Conservation (phyloP, 352 stramenopile species). For the Globisporangium apiculatum region DNA sequence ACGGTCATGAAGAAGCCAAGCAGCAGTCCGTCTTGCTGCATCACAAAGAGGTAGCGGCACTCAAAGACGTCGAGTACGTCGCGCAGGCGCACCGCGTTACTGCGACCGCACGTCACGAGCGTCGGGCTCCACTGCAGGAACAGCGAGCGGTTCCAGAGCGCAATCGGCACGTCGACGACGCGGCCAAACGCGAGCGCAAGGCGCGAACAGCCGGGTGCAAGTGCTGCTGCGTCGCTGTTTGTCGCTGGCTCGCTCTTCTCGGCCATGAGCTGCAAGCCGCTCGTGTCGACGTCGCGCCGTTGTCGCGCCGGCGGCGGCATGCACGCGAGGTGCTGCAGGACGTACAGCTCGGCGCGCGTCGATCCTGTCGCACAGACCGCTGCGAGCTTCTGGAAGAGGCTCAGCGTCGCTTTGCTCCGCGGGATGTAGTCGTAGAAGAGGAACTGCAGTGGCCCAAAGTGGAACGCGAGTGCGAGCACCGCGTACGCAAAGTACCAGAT, state of each 20-base stretch:
- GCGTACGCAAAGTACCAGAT: constrained; percentile 65
- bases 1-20: constrained; percentile 50
- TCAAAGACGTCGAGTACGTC: constrained; percentile 30
- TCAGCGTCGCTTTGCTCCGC: constrained; percentile 45
- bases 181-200: constrained; percentile 55
- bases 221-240: constrained; percentile 4
- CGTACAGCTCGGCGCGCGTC: constrained; percentile 39
- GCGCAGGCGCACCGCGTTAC: constrained; percentile 14
- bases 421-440: constrained; percentile 71
- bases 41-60: constrained; percentile 58
- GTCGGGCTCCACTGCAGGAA: constrained; percentile 27
- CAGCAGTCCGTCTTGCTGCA: constrained; percentile 55
- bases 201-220: constrained; percentile 21
- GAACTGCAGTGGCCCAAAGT: constrained; percentile 70
- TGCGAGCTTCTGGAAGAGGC: constrained; percentile 33
- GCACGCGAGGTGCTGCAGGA: constrained; percentile 45
- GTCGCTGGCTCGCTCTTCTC: constrained; percentile 16
- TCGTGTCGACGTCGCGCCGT: constrained; percentile 5
- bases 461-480: constrained; percentile 66
- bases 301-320: constrained; percentile 19
- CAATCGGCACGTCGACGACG: constrained; percentile 47
- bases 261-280: constrained; percentile 15
- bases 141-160: constrained; percentile 64
- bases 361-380: constrained; percentile 31
- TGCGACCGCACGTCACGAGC: constrained; percentile 8